Percentiles rank a stretch among this genome's conserved stretches.
Evolutionary conservation across 225 moss, liverwort and hornwort species (phyloP).

Genomic region (Sphagnum tenellum): DNA sequence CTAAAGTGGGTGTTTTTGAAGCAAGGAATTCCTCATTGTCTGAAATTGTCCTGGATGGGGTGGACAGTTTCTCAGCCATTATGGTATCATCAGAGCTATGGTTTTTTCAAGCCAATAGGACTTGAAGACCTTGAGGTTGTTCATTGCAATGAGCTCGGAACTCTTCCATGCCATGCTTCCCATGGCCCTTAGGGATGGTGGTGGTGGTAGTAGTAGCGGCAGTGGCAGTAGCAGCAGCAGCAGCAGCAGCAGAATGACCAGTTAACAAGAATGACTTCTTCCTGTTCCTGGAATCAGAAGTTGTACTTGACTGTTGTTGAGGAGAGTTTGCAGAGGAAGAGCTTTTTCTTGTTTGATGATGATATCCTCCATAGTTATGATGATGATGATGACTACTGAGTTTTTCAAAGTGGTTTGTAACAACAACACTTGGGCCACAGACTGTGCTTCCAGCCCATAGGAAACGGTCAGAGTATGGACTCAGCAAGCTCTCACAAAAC

Average conservation of each 20-base stretch:
- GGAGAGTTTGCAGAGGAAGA: not conserved
- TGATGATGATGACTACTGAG: slow-evolving; percentile 14
- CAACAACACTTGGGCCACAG: slow-evolving; percentile 26
- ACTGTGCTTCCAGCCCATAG: slow-evolving; percentile 76
- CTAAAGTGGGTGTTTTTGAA: no score
- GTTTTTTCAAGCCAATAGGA: slow-evolving; percentile 25
- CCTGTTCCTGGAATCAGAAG: slow-evolving; percentile 5
- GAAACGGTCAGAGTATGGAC: slow-evolving; percentile 81
- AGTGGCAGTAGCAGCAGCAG: slow-evolving; percentile 1
- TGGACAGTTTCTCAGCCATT: no score
- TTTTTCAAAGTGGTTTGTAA: slow-evolving; percentile 15
- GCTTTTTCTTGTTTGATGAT: no score
- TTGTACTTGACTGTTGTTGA: slow-evolving; percentile 6
- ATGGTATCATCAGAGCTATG: no score
- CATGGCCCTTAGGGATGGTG: slow-evolving; percentile 13
- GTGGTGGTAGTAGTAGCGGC: not conserved
- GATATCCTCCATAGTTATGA: slow-evolving; percentile 15
- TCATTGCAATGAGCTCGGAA: slow-evolving; percentile 43
- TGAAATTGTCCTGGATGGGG: no score
- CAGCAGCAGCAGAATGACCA: not conserved
- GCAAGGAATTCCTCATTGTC: no score
- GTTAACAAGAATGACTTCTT: not conserved
- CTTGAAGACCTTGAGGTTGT: slow-evolving; percentile 52
- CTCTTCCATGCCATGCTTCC: slow-evolving; percentile 40
- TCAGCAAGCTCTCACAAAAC: slow-evolving; percentile 68